Conservation (phyloP, 2,329 filamentous ascomycete species). For the Talaromyces sp. region DNA sequence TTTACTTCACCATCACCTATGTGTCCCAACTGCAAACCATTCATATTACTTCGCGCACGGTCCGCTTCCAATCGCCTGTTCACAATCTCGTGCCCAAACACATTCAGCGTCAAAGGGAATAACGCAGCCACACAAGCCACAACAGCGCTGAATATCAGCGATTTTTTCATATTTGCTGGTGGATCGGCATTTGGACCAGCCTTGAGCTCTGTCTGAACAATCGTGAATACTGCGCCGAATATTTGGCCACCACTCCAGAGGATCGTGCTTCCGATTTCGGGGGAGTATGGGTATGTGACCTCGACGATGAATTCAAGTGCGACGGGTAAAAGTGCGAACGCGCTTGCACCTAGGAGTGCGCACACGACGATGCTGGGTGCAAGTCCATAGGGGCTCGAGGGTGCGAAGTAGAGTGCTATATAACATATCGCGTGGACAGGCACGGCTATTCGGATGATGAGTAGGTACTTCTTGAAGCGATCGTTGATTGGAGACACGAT, state of each 20-base stretch:
- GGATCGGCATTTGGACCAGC: conserved; percentile 52
- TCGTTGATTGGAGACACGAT: conserved; percentile 79
- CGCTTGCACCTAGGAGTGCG: conserved; percentile 71
- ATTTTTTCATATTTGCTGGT: conserved; percentile 67
- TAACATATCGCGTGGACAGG: conserved; percentile 72
- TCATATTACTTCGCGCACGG: background rate
- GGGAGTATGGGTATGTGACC: conserved; percentile 78
- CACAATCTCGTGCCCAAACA: conserved; percentile 58
- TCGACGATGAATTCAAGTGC: conserved; percentile 84
- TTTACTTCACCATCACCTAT: background rate
- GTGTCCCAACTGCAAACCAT: background rate
- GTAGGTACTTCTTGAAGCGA: conserved; percentile 73
- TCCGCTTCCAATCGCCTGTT: conserved; percentile 40
- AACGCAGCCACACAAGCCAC: conserved; percentile 64
- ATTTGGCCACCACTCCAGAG: conserved; percentile 87
- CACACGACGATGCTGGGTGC: conserved; percentile 68
- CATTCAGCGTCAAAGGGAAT: conserved; percentile 64
- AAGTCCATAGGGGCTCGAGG: conserved; percentile 50
- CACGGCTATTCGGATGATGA: conserved; percentile 68
- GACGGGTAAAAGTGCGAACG: conserved; percentile 77
- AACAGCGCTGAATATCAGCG: conserved; percentile 75
- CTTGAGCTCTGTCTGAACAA: conserved; percentile 72
- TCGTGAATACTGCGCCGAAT: conserved; percentile 77
- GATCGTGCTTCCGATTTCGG: conserved; percentile 77
- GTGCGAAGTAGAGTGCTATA: conserved; percentile 78